These are phyloP conservation scores for Microstroma glucosiphilum DNA, from an alignment of 1,284 basidiomycete species.

Conservation along the genomic window DNA sequence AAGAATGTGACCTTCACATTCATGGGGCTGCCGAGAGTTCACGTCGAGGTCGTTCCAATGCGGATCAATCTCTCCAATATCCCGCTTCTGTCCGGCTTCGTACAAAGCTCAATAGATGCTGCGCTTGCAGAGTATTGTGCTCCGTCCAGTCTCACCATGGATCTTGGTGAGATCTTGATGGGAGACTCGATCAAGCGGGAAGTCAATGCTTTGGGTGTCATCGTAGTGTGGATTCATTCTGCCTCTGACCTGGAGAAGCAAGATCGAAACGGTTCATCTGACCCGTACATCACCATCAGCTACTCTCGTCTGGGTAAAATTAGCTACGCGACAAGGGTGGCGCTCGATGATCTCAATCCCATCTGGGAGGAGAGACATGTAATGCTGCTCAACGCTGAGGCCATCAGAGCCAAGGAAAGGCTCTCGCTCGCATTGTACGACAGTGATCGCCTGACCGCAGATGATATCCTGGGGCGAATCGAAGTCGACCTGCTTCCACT, in stretches of 20 bases:
- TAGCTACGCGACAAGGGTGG: conserved; percentile 28
- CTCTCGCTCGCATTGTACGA: conserved; percentile 50
- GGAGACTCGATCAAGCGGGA: conserved; percentile 37
- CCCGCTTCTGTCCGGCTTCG: conserved; percentile 28
- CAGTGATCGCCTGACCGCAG: conserved; percentile 53
- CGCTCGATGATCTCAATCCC: conserved; percentile 29
- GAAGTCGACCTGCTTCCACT: conserved; percentile 52
- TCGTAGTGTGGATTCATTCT: conserved; percentile 28
- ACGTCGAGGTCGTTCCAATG: conserved; percentile 30
- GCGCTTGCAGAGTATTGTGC: conserved; percentile 31
- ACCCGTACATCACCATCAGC: conserved; percentile 33
- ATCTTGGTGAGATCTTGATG: conserved; percentile 34
- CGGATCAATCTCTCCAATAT: conserved; percentile 27
- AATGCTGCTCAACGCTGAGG: conserved; percentile 26
- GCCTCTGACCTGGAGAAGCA: conserved; percentile 32
- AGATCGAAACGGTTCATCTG: conserved; percentile 24
- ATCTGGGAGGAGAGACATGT: conserved; percentile 33
- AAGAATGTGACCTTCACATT: conserved; percentile 33
- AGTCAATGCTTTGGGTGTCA: conserved; percentile 29
- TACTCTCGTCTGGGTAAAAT: conserved; percentile 27
- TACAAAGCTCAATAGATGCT: conserved; percentile 35
- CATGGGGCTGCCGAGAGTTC: conserved; percentile 26
- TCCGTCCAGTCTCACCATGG: conserved; percentile 28
- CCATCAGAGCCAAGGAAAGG: conserved; percentile 25
- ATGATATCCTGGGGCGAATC: conserved; percentile 53